Conservation (phyloP, 331 rosid species). For the Saraca asoca region DNA sequence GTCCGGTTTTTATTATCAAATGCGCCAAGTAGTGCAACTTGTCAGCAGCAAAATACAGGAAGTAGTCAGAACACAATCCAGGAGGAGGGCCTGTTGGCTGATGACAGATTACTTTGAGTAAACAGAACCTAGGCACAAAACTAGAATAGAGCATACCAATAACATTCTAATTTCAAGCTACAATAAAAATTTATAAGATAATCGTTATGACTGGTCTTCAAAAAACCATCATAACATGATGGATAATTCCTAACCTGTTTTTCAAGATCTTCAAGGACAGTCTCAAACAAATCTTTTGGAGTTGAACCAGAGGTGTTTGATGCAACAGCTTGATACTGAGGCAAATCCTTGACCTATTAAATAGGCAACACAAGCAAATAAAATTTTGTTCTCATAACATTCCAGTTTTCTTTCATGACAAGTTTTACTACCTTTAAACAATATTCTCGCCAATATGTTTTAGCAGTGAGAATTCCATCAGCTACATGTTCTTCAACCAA, state of each 20-base stretch:
- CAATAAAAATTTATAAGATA: slow-evolving; percentile 13
- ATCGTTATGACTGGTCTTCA: neutral
- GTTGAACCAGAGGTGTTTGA: slow-evolving; percentile 87
- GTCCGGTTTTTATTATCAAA: neutral
- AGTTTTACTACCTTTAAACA: slow-evolving; percentile 66
- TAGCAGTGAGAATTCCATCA: slow-evolving; percentile 73
- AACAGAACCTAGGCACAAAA: slow-evolving; percentile 12
- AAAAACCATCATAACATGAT: slow-evolving; percentile 24
- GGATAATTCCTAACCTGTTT: slow-evolving; percentile 53
- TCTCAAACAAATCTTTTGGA: slow-evolving; percentile 91
- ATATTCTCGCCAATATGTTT: slow-evolving; percentile 80
- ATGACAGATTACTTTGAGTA: slow-evolving; percentile 8
- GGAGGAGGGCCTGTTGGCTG: neutral
- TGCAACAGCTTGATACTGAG: slow-evolving; percentile 94
- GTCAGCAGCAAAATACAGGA: slow-evolving; percentile 15
- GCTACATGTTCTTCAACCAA: slow-evolving; percentile 78
- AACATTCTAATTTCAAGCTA: slow-evolving; percentile 13
- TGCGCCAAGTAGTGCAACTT: neutral
- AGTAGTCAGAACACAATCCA: slow-evolving; percentile 1
- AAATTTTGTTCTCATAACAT: neutral
- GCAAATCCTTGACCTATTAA: slow-evolving; percentile 75
- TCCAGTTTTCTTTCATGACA: slow-evolving; percentile 21
- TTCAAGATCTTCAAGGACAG: slow-evolving; percentile 74
- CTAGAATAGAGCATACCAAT: slow-evolving; percentile 6
- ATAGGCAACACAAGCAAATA: slow-evolving; percentile 13